Conservation (phyloP, 768 basidiomycete genomes). For the Leccinum pellstonianum region DNA sequence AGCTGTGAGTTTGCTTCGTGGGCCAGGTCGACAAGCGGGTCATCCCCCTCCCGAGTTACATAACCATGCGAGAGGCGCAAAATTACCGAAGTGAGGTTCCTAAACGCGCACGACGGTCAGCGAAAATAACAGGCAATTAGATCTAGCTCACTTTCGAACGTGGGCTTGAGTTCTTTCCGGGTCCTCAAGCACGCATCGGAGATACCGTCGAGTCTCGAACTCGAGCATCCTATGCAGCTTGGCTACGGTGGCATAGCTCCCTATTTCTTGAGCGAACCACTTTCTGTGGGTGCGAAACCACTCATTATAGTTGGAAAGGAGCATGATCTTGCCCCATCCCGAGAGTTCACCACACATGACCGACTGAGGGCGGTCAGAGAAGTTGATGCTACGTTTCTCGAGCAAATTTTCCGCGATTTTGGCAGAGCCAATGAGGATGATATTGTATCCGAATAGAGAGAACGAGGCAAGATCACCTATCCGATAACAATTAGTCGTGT, state of each 20-base stretch:
- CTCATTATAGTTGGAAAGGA: too few relatives aligned
- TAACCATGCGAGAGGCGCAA: slow-evolving; percentile 42
- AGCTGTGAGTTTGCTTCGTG: slow-evolving; percentile 28
- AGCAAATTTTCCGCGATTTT: slow-evolving; percentile 43
- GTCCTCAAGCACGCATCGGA: slow-evolving; percentile 11
- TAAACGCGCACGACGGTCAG: neutral
- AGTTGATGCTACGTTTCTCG: slow-evolving; percentile 38
- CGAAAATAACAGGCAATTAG: neutral
- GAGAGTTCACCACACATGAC: too few relatives aligned
- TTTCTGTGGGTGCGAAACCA: too few relatives aligned
- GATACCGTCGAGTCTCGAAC: slow-evolving; percentile 14
- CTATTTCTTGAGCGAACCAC: too few relatives aligned
- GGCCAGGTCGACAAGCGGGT: slow-evolving; percentile 35
- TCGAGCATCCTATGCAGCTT: slow-evolving; percentile 8
- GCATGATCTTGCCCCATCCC: too few relatives aligned
- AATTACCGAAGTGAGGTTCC: slow-evolving; percentile 26
- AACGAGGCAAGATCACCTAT: slow-evolving; percentile 18
- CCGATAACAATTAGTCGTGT: neutral
- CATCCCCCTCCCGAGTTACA: slow-evolving; percentile 34
- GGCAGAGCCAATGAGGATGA: slow-evolving; percentile 45
- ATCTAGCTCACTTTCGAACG: neutral
- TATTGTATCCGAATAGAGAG: slow-evolving; percentile 28
- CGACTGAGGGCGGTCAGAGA: too few relatives aligned
- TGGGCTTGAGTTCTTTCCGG: slow-evolving; percentile 1
- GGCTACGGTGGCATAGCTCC: too few relatives aligned